Evolutionary conservation across 1,284 basidiomycete species (phyloP), one percentile per base, ranked within the genome.

Genomic region (Lignosus rhinocerotis): DNA sequence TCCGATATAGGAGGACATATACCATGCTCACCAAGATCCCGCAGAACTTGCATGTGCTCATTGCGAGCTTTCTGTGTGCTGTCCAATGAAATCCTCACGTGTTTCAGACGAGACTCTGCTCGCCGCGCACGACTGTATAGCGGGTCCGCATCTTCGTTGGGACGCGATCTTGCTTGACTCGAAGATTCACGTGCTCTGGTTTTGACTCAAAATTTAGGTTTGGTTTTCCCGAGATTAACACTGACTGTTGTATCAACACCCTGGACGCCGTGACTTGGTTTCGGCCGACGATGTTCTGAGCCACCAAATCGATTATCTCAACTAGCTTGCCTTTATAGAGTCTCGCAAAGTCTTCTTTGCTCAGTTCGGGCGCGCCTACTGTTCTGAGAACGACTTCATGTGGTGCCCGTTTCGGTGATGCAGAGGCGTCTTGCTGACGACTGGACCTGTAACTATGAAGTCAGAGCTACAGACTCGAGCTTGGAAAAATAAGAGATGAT

Each of bases 311-410:
- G 16, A 67, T 48, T 1, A 60, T 53, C 30, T 64, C 58, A 1
- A 54, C 62, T 36, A 67, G 54, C 8, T 52, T 58, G n/a, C 66
- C 66, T 43, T 66, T 61, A 56, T 62, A 66, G 16, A 67, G 46
- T 25, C 66, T 52, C 25, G 19, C 25, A n/a, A 51, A 32, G 25
- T 51, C 50, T 31, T 51, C 50, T 12, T 51, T 32, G 49, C 36
- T 38, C 14, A 51, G 19, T 12, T 31, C 30, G 8, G 21, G 25
- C 3, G 43, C 43, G 3, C 30, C 21, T 8, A 45, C 6, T 25
- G 10, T 2, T 14, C 16, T 45, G 11, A 45, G 43, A 31, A 19
- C 12, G 21, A 12, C 6, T 45, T 30, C 16, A 25, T 2, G 19
- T 44, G 34, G 6, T 25, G 25, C 25, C 25, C 25, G 25, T 25